These are phyloP conservation scores for Auriscalpium microsporum DNA, from an alignment of 768 basidiomycete species.

Conservation along the genomic window DNA sequence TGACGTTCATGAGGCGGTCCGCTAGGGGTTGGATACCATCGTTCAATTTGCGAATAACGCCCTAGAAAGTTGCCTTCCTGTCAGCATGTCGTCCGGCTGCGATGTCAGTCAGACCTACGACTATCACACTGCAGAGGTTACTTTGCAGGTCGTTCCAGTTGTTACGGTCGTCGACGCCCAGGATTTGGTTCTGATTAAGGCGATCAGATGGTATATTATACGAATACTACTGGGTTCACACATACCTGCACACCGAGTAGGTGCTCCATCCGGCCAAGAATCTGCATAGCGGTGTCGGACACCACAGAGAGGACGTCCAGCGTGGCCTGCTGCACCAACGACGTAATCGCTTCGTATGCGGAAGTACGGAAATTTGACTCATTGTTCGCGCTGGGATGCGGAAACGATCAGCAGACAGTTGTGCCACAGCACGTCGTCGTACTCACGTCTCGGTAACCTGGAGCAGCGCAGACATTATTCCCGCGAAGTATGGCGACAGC, in stretches of 20 bases:
- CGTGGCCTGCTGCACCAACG: slow-evolving; percentile 75
- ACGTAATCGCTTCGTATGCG: slow-evolving; percentile 91
- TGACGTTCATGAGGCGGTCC: slow-evolving; percentile 90
- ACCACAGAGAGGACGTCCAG: slow-evolving; percentile 74
- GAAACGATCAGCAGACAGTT: too few relatives aligned
- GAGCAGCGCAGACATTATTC: slow-evolving; percentile 75
- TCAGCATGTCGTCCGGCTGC: too few relatives aligned
- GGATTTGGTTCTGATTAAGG: slow-evolving; percentile 67
- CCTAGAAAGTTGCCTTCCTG: slow-evolving; percentile 31
- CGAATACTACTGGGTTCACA: background rate
- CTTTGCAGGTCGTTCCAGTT: slow-evolving; percentile 99
- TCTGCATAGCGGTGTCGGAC: slow-evolving; percentile 70
- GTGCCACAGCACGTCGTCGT: slow-evolving; percentile 7
- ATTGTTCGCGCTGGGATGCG: slow-evolving; percentile 53
- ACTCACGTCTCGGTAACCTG: slow-evolving; percentile 80
- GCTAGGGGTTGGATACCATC: slow-evolving; percentile 79
- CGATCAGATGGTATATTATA: background rate
- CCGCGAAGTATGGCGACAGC: slow-evolving; percentile 86
- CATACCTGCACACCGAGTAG: slow-evolving; percentile 74
- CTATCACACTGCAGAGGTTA: slow-evolving; percentile 86
- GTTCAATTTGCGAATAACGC: slow-evolving; percentile 77
- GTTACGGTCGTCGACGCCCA: slow-evolving; percentile 92
- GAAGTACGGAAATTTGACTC: slow-evolving; percentile 91
- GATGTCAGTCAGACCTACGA: slow-evolving; percentile 40
- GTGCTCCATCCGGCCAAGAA: slow-evolving; percentile 87